Base-by-base conservation (phyloP, 2,329 filamentous ascomycete genomes). In the Chaetomiaceae sp. region DNA sequence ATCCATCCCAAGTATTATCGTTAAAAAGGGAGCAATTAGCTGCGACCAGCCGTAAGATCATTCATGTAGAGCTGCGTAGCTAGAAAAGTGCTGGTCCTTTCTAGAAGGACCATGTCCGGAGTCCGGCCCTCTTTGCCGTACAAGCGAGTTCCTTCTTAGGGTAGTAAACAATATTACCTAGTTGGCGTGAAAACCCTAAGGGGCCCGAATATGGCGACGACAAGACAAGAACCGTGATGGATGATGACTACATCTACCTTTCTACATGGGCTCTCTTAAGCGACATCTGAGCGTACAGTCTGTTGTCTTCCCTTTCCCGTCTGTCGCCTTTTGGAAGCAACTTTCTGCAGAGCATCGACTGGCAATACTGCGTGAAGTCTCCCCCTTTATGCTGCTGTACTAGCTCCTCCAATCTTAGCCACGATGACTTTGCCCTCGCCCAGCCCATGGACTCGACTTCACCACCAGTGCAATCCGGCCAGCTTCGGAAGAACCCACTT, bases 401-500 rank as follows among this genome's bases (percentile, higher is more conserved):
- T 27, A 27, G 25, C 25, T 27, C 25, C 25, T 31, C 27, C 14
- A 11, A 3, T 11, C 27, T 9, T 12, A 11, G 27, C 27, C 27
- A 31, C 27, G 4, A 31, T 12, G 9, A 31, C 27, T 12, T 31
- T 6, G 4, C 27, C 9, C 27, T 31, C 27, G 27, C 27, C 27
- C 8, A 31, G 9, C 27, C 27, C 27, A 31, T 9, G 8, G 9
- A 31, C 27, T 31, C 27, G 27, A 7, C 25, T 9, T 27, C 25
- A 27, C 25, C 27, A 31, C 25, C 25, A 48, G 46, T 23, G 36
- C 25, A 17, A 48, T 40, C 1, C n/a, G 36, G 46, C 45, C n/a
- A 48, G 36, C 34, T 31, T 48, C 23, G 46, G 46, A 40, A 48
- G 36, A 40, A 40, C 23, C 36, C 19, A 40, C 45, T 48, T 40